Base-by-base conservation (phyloP, 179 eudicot genomes). In the Amaranthus tricolor region DNA sequence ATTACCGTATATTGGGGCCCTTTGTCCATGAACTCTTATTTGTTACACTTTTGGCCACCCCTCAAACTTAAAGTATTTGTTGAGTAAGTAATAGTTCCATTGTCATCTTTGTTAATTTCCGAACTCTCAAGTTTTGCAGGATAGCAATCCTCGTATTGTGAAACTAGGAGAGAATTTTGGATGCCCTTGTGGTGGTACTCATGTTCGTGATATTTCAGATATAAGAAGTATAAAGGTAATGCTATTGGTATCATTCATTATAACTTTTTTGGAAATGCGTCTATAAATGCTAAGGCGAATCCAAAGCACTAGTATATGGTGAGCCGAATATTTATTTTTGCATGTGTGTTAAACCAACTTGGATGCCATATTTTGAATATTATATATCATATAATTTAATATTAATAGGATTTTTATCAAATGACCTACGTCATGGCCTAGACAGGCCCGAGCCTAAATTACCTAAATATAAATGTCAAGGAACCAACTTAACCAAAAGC, bases 161-260 rank as follows among this genome's bases (percentile, higher is more conserved):
- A 85, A 77, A 82, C 73, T 93, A 15, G 96, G 94, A 17, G 89
- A 89, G 66, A 72, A 78, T 83, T 90, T 86, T 8, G 94, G 96
- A 72, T 89, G 96, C 79, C 97, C 97, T 55, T 92, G 97, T 83
- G 97, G 97, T 0, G 97, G 97, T 54, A 92, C 97, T 31, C 96
- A 93, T 77, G 94, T 89, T 65, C 48, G 52, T 72, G 89, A 93
- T 74, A 81, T 93, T 74, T 85, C 88, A 60, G 92, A 90, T 55
- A 82, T 93, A 49, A 59, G 65, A 72, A 78, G 85, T 78, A 66
- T 93, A 24, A 89, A 86, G 97, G 97, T 92, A 85, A 61, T 49
- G 45, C 11, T 58, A 44, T 48, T 15, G 6, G 7, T 12, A 55
- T 44, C 11, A 16, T 9, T 65, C 8, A 53, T 7, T 12, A 9